phyloP scores from a whole-genome alignment of 306 rosid species.

The Luffa aegyptiaca region DNA sequence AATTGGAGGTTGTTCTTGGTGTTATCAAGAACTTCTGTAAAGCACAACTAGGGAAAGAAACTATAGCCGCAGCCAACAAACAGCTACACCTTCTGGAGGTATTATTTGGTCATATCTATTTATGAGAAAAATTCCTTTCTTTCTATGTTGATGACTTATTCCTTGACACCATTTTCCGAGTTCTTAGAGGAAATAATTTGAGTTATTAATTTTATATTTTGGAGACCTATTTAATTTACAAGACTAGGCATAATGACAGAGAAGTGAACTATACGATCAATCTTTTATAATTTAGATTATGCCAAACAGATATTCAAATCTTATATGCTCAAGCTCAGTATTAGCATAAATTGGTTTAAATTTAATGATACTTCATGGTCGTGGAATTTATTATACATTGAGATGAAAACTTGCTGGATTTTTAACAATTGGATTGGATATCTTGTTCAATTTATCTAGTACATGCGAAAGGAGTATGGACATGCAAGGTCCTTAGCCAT shows the following conservation, averaged over 20 bases:
- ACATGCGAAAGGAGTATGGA: constrained; percentile 88
- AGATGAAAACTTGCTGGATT: background rate
- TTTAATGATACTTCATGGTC: too few relatives aligned
- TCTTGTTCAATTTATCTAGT: constrained; percentile 32
- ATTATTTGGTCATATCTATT: constrained; percentile 9
- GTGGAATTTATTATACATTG: background rate
- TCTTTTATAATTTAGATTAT: background rate
- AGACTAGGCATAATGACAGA: background rate
- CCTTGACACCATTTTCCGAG: background rate
- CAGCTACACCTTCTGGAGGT: constrained; percentile 82
- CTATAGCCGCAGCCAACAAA: constrained; percentile 50
- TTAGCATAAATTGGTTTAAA: background rate
- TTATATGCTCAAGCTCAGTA: background rate
- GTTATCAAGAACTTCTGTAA: constrained; percentile 76
- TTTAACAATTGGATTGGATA: constrained; percentile 7
- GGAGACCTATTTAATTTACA: background rate
- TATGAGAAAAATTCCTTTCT: background rate
- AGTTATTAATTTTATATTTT: background rate
- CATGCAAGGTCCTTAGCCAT: constrained; percentile 84
- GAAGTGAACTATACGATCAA: background rate
- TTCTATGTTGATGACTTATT: background rate
- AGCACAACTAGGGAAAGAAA: constrained; percentile 52
- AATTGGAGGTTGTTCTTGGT: constrained; percentile 82
- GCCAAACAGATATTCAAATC: background rate
- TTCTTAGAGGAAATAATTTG: background rate